Evolutionary conservation across 1,139 yeast species (phyloP), one percentile per base, ranked within the genome.

Genomic region (Lodderomyces theae): DNA sequence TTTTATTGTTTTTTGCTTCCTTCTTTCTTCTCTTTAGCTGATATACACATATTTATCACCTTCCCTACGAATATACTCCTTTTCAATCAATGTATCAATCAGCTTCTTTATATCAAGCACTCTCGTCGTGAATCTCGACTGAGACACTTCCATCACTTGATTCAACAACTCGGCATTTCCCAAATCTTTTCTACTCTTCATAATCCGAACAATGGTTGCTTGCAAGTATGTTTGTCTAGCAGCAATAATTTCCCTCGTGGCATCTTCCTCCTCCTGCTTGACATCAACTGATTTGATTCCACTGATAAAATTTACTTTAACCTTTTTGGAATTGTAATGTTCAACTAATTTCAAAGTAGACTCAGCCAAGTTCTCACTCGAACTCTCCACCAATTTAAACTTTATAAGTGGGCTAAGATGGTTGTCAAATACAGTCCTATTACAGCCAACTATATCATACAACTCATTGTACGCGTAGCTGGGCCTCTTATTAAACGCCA

Each of bases 131-230:
- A 92, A 92, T 54, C 97, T 74, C 45, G 84, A 80, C 55, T 80
- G 82, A 5, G 96, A 80, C 60, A 89, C 96, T 41, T 88, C 86
- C 52, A 88, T 82, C 30, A 92, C 94, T 61, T 92, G 97, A 52
- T 86, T 88, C 40, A 90, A 82, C 55, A 92, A 74, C 40, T 82
- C 82, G 39, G 84, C 85, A 58, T 89, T 97, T 48, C 80, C 79
- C 52, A 88, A 72, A 39, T 73, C 74, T 62, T 89, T 86, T 57
- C 97, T 78, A 1, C 96, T 90, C 68, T 92, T 92, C 97, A 92
- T 92, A 56, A 92, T 87, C 55, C 98, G 79, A 35, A 92, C 98
- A 64, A 92, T 88, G 55, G 95, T 86, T 1, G 97, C 96, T 57
- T 89, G 87, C 54, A 92, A 73, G 65, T 83, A 84, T 57, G 86